Evolutionary conservation across 1,284 basidiomycete species (phyloP).

Genomic region (Bothia castanella): DNA sequence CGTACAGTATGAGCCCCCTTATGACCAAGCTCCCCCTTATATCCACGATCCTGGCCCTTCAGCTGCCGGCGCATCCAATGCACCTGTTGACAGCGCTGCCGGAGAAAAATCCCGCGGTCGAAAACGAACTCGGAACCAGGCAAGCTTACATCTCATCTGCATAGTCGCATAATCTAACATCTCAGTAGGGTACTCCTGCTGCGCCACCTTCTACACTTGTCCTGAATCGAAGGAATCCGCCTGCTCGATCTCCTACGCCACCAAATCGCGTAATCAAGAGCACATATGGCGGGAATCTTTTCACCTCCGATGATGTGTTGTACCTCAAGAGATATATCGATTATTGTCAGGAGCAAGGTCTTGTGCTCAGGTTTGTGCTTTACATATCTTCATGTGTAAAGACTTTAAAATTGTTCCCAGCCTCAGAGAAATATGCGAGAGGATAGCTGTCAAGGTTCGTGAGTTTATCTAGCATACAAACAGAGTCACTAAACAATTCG

Average conservation of each 20-base stretch:
- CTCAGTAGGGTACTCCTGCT: conserved; percentile 49
- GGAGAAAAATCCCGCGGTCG: conserved; percentile 52
- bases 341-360: conserved; percentile 77
- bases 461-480: neutral
- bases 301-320: conserved; percentile 72
- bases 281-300: conserved; percentile 79
- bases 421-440: conserved; percentile 76
- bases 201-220: conserved; percentile 62
- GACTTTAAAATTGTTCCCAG: conserved; percentile 33
- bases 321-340: conserved; percentile 82
- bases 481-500: conserved; percentile 4
- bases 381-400: neutral
- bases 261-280: conserved; percentile 78
- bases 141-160: conserved; percentile 22
- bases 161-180: conserved; percentile 8
- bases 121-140: conserved; percentile 59
- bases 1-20: conserved; percentile 41
- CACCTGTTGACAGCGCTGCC: conserved; percentile 21
- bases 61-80: conserved; percentile 30
- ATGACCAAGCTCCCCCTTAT: conserved; percentile 44
- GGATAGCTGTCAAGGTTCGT: conserved; percentile 71
- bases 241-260: conserved; percentile 74
- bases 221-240: conserved; percentile 55
- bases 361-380: conserved; percentile 60
- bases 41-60: conserved; percentile 50